These are phyloP conservation scores for Naegleria lovaniensis DNA, from an alignment of 208 protist species.

Conservation along the genomic window DNA sequence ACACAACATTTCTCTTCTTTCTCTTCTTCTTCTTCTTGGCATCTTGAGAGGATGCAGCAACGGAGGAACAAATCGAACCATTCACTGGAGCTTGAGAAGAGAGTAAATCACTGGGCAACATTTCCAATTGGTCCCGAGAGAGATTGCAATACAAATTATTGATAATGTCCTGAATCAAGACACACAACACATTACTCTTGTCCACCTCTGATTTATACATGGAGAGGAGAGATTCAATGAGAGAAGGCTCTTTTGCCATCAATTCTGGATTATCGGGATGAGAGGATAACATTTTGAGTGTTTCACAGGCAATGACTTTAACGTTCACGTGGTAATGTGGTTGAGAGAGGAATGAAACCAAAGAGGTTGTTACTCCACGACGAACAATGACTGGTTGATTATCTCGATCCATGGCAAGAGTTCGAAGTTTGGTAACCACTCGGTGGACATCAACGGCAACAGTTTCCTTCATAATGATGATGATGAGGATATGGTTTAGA, in stretches of 20 bases:
- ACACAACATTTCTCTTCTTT: conserved; percentile 8
- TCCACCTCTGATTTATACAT: neutral
- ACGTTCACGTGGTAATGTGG: neutral
- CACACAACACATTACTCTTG: neutral
- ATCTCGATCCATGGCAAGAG: neutral
- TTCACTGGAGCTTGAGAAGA: neutral
- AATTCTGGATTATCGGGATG: neutral
- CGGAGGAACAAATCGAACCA: neutral
- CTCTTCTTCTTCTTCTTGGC: neutral
- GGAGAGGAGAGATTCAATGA: neutral
- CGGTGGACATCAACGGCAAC: neutral
- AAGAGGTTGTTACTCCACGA: neutral
- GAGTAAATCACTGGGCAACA: neutral
- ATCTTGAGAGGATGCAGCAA: neutral
- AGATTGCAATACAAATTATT: neutral
- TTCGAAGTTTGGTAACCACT: neutral
- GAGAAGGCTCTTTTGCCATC: neutral
- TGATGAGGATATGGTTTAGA: too few species aligned
- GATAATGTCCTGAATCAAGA: neutral
- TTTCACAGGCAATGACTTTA: neutral
- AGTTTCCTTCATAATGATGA: neutral
- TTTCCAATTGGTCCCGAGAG: neutral
- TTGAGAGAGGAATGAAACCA: neutral
- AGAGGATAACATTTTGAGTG: neutral
- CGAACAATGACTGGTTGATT: conserved; percentile 15